Evolutionary conservation across 2,329 filamentous ascomycete species (phyloP), one percentile per base, ranked within the genome.

Genomic region (Xylariomycetidae sp.): DNA sequence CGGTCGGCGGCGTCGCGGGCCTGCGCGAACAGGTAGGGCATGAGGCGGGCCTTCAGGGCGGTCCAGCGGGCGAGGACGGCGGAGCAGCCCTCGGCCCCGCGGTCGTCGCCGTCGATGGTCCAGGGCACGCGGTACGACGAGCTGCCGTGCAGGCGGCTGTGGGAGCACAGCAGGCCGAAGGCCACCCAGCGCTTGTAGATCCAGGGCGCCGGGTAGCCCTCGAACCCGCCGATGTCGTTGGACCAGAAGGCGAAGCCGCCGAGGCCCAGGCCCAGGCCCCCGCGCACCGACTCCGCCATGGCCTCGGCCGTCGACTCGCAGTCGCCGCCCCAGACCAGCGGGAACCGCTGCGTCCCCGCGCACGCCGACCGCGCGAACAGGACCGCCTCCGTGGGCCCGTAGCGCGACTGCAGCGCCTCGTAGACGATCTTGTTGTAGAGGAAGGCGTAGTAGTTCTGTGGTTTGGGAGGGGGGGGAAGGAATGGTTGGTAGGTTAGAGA

Each of bases 121-220:
- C 82, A 87, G 3, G 82, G 82, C n/a, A 86, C 81, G 13, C 82
- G 78, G 60, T 85, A 87, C 4, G 77, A 82, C 40, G 68, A 74
- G 31, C 76, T 81, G 3, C 82, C 82, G 53, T 87, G 82, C 9
- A 87, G 67, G 11, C 82, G 72, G 23, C 78, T 83, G 56, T 87
- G 82, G 8, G 74, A 77, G 45, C 80, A 85, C 25, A 87, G 61
- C 2, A 86, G 67, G 0, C 82, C 82, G 56, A 86, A 85, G n/a
- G 80, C 80, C 5, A 86, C 80, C 82, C 82, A 87, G 30, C 82
- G 76, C 62, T 86, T 87, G 60, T 87, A 87, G 47, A 87, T 74
- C 63, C 77, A 80, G 0, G 76, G 78, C 3, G 68, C 70, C 4
- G 82, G 82, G 4, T 61, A 71, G 3, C 82, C 82, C 51, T 87